Base-by-base conservation (phyloP, 1,284 basidiomycete species). In the Fistulinella cinereoalba region DNA sequence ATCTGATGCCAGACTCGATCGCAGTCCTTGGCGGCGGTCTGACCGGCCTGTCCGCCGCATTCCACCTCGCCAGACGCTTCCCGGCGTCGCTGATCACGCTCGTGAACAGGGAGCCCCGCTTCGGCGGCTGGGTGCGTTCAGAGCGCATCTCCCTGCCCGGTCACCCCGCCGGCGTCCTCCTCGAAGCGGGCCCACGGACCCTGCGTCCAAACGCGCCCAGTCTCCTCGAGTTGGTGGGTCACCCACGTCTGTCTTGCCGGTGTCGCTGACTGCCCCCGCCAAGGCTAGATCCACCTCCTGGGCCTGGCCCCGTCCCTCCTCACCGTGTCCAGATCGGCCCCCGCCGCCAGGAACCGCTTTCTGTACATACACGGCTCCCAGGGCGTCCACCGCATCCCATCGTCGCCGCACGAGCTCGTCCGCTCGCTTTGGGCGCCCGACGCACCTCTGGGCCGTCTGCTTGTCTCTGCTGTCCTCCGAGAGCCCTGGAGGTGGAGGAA, bases 71-170 rank as follows among this genome's bases (percentile, higher is more conserved):
- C 6, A 73, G 84, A 43, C 73, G 77, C 7, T 84, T 89, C 50
- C 82, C 83, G 1, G 62, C 69, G 2, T 65, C 77, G 1, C 68
- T 64, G 19, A 80, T 97, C 44, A 77, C 83, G 1, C 56, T 97
- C 3, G 54, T 94, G 18, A 93, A 97, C 57, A 79, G 75, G 53
- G 68, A 77, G 3, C 41, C 70, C 0, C 71, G 81, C 3, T 68
- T 88, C 2, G 95, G 95, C 10, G 95, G 95, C 25, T 97, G 92
- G 92, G 80, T 93, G 1, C 71, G 71, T 47, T 83, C 84, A 53
- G 73, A 85, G 50, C 75, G 79, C 1, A 70, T 86, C n/a, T 19
- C 41, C 33, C 31, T 43, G 41, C 40, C 51, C 2, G 56, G 70
- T 18, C 74, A 71, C 2, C 61, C 66, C 37, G 55, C 60, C 19